phyloP scores from a whole-genome alignment of 495 filamentous ascomycete species.

The Letharia columbiana region DNA sequence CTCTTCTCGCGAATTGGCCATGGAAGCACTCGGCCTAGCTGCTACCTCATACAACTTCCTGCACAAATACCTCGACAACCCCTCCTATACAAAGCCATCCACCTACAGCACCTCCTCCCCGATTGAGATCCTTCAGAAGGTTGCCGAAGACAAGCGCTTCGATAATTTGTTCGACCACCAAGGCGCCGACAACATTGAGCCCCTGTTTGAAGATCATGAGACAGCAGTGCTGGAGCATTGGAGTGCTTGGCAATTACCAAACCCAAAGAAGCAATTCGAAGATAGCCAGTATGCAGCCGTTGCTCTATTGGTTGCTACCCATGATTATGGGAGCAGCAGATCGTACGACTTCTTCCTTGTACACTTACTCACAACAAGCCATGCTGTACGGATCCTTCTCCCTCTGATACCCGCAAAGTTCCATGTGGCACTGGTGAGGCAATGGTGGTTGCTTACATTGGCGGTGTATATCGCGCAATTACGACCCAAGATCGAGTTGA shows the following conservation, averaged over 20 bases:
- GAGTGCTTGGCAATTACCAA: conserved; percentile 61
- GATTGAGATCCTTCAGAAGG: conserved; percentile 50
- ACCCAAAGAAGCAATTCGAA: conserved; percentile 59
- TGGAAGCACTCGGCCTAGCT: conserved; percentile 61
- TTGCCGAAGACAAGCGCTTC: conserved; percentile 34
- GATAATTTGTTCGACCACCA: conserved; percentile 45
- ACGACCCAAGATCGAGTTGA: conserved; percentile 57
- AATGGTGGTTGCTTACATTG: conserved; percentile 83
- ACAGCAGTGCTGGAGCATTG: conserved; percentile 62
- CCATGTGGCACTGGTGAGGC: conserved; percentile 62
- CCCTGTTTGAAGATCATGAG: conserved; percentile 53
- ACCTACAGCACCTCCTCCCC: conserved; percentile 41
- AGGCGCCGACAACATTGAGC: conserved; percentile 50
- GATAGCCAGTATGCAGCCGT: conserved; percentile 69
- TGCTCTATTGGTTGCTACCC: conserved; percentile 58
- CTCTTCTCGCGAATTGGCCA: conserved; percentile 59
- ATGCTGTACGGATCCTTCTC: conserved; percentile 78
- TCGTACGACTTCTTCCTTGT: conserved; percentile 79
- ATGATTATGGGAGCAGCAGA: conserved; percentile 28
- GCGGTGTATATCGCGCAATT: conserved; percentile 67
- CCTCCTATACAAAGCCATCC: conserved; percentile 32
- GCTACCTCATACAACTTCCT: conserved; percentile 58
- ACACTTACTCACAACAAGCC: conserved; percentile 72
- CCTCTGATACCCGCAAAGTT: conserved; percentile 66
- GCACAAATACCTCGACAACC: conserved; percentile 65